These are phyloP conservation scores for Fusarium sp. DNA, from an alignment of 2,329 filamentous ascomycete species.

Conservation along the genomic window DNA sequence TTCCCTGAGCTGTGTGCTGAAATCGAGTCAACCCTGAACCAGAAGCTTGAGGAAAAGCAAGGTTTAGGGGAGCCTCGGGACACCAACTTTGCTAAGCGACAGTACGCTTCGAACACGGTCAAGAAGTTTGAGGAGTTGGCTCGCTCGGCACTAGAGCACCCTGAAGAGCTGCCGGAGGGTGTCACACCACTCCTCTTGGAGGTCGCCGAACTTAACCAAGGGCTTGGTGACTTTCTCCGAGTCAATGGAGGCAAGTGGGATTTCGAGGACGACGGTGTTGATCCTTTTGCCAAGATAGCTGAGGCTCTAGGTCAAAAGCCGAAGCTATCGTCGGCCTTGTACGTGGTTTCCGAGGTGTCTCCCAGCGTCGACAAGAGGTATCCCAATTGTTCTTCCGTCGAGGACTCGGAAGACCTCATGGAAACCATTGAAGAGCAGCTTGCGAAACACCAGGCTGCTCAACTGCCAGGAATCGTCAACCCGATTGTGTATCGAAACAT, in stretches of 20 bases:
- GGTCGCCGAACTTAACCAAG: slow-evolving; percentile 27
- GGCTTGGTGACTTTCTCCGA: slow-evolving; percentile 44
- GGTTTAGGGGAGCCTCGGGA: slow-evolving; percentile 43
- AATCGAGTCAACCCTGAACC: not conserved
- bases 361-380: not conserved
- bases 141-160: slow-evolving; percentile 32
- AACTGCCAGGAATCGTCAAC: slow-evolving; percentile 48
- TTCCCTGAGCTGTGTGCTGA: slow-evolving; percentile 44
- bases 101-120: slow-evolving; percentile 41
- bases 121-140: slow-evolving; percentile 37
- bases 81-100: slow-evolving; percentile 32
- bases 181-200: slow-evolving; percentile 41
- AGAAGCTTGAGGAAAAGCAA: slow-evolving; percentile 11
- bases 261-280: slow-evolving; percentile 39
- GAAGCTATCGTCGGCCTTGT: not conserved
- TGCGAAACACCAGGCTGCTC: slow-evolving; percentile 40
- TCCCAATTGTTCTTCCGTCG: not conserved
- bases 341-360: not conserved
- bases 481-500: slow-evolving; percentile 45
- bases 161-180: slow-evolving; percentile 33
- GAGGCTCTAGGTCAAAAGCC: not conserved
- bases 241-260: slow-evolving; percentile 37
- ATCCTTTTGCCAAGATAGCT: slow-evolving; percentile 12
- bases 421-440: slow-evolving; percentile 41
- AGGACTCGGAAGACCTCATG: slow-evolving; percentile 8